Evolutionary conservation across 176 grass and related monocot species (phyloP).

Genomic region (Cenchrus americanus): DNA sequence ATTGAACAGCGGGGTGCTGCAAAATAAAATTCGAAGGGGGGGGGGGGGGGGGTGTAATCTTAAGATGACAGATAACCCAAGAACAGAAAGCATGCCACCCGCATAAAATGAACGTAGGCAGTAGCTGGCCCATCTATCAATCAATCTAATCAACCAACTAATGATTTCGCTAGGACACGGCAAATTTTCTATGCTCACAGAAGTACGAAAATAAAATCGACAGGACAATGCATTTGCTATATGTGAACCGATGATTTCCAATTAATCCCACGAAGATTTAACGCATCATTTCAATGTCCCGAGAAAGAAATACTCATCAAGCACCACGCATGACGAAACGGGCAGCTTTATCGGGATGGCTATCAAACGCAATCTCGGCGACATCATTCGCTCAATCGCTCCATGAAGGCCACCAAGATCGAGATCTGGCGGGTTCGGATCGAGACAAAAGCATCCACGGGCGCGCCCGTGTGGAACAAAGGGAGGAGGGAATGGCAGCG

Average conservation of each 20-base stretch:
- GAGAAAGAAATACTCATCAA: not conserved
- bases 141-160: conserved; percentile 29
- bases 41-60: not conserved
- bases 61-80: conserved; percentile 26
- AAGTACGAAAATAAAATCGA: not conserved
- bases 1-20: not conserved
- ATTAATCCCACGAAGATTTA: conserved; percentile 5
- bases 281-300: not conserved
- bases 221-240: conserved; percentile 18
- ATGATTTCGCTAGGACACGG: conserved; percentile 5
- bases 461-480: not conserved
- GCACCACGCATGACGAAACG: not conserved
- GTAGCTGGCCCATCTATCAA: conserved; percentile 46
- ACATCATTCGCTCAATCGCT: conserved; percentile 35
- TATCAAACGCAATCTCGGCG: not conserved
- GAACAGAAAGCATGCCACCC: conserved; percentile 15
- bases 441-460: conserved; percentile 2
- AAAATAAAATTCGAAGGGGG: too few relatives aligned
- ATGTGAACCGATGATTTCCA: not conserved
- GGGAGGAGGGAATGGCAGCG: not conserved
- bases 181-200: not conserved
- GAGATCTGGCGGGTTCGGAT: conserved; percentile 37
- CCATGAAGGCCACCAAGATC: conserved; percentile 11
- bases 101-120: conserved; percentile 24
- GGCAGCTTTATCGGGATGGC: not conserved